phyloP scores from a whole-genome alignment of 352 stramenopile species.

The Phytophthora colocasiae region DNA sequence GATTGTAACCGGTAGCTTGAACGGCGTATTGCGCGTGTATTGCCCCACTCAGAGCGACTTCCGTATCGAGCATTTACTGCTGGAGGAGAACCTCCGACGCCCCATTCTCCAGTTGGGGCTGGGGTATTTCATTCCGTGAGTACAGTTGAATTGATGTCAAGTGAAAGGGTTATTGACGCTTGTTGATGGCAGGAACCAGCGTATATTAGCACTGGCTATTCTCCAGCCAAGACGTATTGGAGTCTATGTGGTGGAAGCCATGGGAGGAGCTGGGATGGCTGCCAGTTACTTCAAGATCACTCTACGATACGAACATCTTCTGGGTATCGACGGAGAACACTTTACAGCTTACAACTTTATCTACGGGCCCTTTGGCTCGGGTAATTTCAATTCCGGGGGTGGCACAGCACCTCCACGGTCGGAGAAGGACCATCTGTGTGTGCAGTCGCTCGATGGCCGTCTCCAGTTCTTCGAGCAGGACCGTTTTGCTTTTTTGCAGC shows the following conservation, averaged over 20 bases:
- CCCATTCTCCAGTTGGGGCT: conserved; percentile 90
- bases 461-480: conserved; percentile 95
- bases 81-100: conserved; percentile 86
- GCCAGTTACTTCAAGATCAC: conserved; percentile 88
- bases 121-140: conserved; percentile 86
- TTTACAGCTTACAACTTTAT: conserved; percentile 94
- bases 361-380: conserved; percentile 75
- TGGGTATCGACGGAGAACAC: conserved; percentile 89
- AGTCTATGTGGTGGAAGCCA: conserved; percentile 84
- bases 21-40: conserved; percentile 89
- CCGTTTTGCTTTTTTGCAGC: conserved; percentile 85
- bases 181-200: conserved; percentile 55
- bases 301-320: conserved; percentile 85
- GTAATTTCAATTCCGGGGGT: conserved; percentile 17
- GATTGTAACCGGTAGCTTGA: conserved; percentile 90
- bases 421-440: conserved; percentile 85
- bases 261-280: conserved; percentile 75
- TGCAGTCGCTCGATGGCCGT: conserved; percentile 91
- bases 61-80: conserved; percentile 89
- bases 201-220: conserved; percentile 76
- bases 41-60: conserved; percentile 82
- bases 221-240: conserved; percentile 83
- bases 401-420: conserved; percentile 10
- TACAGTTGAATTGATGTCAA: conserved; percentile 6
- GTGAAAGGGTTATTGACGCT: conserved; percentile 8